Percentiles rank a stretch among this genome's conserved stretches.
phyloP scores from a whole-genome alignment of 805 yeast species.

The Candida germanica region DNA sequence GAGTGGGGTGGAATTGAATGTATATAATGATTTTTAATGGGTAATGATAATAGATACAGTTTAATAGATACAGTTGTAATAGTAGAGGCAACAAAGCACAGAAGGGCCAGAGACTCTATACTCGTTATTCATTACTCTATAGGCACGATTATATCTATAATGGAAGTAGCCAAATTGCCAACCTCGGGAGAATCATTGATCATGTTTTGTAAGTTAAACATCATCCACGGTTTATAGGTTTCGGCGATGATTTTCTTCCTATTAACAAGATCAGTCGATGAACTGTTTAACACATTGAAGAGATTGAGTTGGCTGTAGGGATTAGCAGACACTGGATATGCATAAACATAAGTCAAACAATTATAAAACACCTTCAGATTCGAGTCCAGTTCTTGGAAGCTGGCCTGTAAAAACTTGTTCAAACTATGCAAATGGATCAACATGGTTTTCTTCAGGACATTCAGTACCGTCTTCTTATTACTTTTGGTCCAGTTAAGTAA shows the following conservation, averaged over 20 bases:
- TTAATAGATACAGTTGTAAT: not conserved
- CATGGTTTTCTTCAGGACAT: conserved; percentile 31
- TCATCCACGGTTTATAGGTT: conserved; percentile 8
- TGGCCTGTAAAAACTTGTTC: conserved; percentile 42
- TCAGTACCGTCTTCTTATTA: conserved; percentile 33
- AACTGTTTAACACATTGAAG: conserved; percentile 39
- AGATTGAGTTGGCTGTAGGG: conserved; percentile 65
- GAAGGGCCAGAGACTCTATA: too few species aligned
- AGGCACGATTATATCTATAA: conserved; percentile 4
- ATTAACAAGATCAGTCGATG: conserved; percentile 13
- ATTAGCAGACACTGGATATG: conserved; percentile 54
- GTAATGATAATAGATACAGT: not conserved
- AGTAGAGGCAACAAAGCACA: too few species aligned
- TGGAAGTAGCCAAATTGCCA: conserved; percentile 1
- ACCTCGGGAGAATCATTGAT: conserved; percentile 7
- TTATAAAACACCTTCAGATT: conserved; percentile 30
- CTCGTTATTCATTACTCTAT: conserved; percentile 3
- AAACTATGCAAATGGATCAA: conserved; percentile 38
- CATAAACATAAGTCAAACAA: conserved; percentile 48
- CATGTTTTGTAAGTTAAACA: conserved; percentile 5
- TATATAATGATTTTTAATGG: conserved; percentile 2
- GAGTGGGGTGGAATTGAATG: not conserved
- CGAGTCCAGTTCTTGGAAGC: conserved; percentile 25
- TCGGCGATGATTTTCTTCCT: conserved; percentile 14
- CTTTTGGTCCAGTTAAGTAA: conserved; percentile 70